phyloP scores from a whole-genome alignment of 768 basidiomycete species.

The Pleurotus ostreatus region DNA sequence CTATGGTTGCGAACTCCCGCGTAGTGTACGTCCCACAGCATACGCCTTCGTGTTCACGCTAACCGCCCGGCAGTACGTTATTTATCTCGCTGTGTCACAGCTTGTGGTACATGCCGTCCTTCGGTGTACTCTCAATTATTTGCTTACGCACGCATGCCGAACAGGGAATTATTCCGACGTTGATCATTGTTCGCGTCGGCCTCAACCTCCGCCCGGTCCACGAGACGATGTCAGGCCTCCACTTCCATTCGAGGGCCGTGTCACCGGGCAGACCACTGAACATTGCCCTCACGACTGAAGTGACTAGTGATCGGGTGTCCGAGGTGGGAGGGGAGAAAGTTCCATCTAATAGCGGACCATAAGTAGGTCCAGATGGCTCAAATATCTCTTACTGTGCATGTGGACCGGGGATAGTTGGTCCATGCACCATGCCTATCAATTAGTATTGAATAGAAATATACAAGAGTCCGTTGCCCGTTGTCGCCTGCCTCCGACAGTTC shows the following conservation, averaged over 20 bases:
- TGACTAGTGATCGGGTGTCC: not conserved
- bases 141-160: too few relatives aligned
- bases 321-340: not conserved
- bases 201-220: not conserved
- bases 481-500: too few relatives aligned
- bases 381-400: too few relatives aligned
- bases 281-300: conserved; percentile 1
- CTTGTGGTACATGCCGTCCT: not conserved
- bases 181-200: conserved; percentile 4
- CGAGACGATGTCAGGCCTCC: not conserved
- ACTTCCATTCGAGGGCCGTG: not conserved
- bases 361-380: too few relatives aligned
- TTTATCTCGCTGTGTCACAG: conserved; percentile 2
- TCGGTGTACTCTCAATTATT: not conserved
- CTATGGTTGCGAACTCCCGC: conserved; percentile 2
- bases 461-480: too few relatives aligned
- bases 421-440: too few relatives aligned
- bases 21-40: not conserved
- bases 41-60: not conserved
- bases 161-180: conserved; percentile 2
- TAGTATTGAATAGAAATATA: too few relatives aligned
- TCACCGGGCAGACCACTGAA: not conserved
- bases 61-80: not conserved
- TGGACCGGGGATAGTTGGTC: too few relatives aligned
- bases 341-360: not conserved